A percentile compares a stretch with the other conserved stretches of the same genome.
Evolutionary conservation across 2,329 filamentous ascomycete genomes (phyloP).

Genomic region (Ophiostoma tasmaniense): DNA sequence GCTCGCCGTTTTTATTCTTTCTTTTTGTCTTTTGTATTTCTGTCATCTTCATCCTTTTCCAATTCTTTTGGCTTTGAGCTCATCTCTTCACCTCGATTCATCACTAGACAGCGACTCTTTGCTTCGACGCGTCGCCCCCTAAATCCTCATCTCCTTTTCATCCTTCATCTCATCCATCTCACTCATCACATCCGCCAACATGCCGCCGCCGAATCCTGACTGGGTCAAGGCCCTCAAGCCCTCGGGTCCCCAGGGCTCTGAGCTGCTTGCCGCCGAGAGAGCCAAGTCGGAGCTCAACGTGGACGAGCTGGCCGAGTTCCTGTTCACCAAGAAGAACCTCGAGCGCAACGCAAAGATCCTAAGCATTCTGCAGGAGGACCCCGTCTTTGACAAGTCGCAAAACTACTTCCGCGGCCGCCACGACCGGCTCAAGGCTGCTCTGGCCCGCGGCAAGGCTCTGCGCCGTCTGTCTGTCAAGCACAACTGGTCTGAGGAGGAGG

Average conservation of each 20-base stretch:
- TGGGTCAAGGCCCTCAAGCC: constrained; percentile 30
- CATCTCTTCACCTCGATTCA: background rate
- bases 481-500: constrained; percentile 59
- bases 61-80: background rate
- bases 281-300: constrained; percentile 58
- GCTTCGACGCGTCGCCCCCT: background rate
- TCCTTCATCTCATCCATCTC: background rate
- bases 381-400: constrained; percentile 68
- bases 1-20: background rate
- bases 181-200: background rate
- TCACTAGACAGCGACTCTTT: background rate
- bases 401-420: constrained; percentile 66
- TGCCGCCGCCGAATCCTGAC: constrained; percentile 17
- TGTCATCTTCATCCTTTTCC: background rate
- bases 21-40: background rate
- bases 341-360: constrained; percentile 53
- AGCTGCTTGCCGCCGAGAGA: constrained; percentile 61
- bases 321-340: constrained; percentile 59
- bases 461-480: constrained; percentile 57
- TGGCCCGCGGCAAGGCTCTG: constrained; percentile 63
- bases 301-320: constrained; percentile 56
- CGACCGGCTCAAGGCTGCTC: constrained; percentile 59
- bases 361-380: constrained; percentile 55
- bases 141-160: background rate
- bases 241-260: constrained; percentile 56